Evolutionary conservation across 2,329 filamentous ascomycete genomes (phyloP), one percentile per base, ranked within the genome.

Genomic region (Fusarium austroafricanum): DNA sequence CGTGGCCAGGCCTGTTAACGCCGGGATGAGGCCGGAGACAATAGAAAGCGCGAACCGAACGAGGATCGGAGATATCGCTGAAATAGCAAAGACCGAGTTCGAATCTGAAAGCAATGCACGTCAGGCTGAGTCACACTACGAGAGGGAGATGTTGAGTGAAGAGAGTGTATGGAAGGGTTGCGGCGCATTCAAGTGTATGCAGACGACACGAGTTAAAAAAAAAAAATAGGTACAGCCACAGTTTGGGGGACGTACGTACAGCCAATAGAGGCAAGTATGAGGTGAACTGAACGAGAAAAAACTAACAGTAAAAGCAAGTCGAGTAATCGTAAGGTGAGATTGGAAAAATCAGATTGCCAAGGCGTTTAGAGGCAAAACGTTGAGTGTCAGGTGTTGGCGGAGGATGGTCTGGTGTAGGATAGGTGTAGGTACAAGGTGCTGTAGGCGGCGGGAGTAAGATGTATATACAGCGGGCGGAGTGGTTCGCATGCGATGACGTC

Each of bases 21-120:
- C 72, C 62, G 72, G 71, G 68, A 67, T 60, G 65, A 65, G 61
- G 50, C 61, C 68, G 70, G 58, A 55, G 67, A 54, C 33, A 55
- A 66, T 49, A 64, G 39, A 71, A 67, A 67, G 61, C 57, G 68
- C 54, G 56, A 59, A 61, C 55, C 54, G 55, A 65, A 55, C 45
- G 61, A 54, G 33, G 46, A 56, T 66, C 71, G 72, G 72, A 72
- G 70, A 73, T 74, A 73, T 56, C 44, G 52, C 50, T 58, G 43
- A 39, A 51, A 39, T 55, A 43, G 40, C 50, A 71, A 71, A 68
- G 55, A 31, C 72, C 62, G 68, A 64, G 57, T 55, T 45, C 18
- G 42, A 65, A 58, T 72, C 72, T 74, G 49, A 43, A 53, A 40
- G 51, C 60, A 55, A 45, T 45, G 59, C 50, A 72, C 60, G 72